Base-by-base conservation (phyloP, 164 flowering plant species). In the Umbellularia californica region DNA sequence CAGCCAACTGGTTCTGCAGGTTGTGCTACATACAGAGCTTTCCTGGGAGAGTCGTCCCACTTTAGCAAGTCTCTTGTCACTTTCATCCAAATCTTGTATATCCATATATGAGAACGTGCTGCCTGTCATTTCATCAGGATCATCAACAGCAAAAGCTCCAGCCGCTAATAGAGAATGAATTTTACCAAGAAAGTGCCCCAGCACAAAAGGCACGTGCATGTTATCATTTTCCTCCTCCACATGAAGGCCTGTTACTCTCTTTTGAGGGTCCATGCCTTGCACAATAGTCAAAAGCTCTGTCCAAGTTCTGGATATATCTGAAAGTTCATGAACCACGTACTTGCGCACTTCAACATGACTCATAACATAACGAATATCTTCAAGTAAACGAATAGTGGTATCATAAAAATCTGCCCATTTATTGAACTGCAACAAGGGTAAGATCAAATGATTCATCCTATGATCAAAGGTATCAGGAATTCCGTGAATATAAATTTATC, bases 261-360 rank as follows among this genome's bases (percentile, higher is more conserved):
- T 96, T 74, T 79, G 90, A 72, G 97, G 90, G 74, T 86, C 85
- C 91, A 92, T 90, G 50, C 97, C 98, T 85, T 96, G 99, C 81
- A 92, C 86, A 87, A 80, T 90, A 72, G 87, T 71, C 84, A 92
- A 79, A 17, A 96, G 89, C 74, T 71, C 82, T 77, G 94, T 79
- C 97, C 98, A 96, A 47, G 86, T 80, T 82, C 83, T 88, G 67
- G 74, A 80, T 65, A 92, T 77, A 76, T 87, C 89, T 65, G 70
- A 83, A 72, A 85, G 85, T n/a, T 85, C 84, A 74, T 71, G 77
- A 66, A 77, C 84, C 71, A 88, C 81, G 77, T 86, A 89, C 75
- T 83, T 86, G 20, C 88, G 82, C 66, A 94, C 92, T 71, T 76
- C 88, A 74, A 65, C 81, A 80, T 94, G 98, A 80, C 94, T 88